Evolutionary conservation across 169 alveolate species (phyloP).

Genomic region (Eimeria maxima): DNA sequence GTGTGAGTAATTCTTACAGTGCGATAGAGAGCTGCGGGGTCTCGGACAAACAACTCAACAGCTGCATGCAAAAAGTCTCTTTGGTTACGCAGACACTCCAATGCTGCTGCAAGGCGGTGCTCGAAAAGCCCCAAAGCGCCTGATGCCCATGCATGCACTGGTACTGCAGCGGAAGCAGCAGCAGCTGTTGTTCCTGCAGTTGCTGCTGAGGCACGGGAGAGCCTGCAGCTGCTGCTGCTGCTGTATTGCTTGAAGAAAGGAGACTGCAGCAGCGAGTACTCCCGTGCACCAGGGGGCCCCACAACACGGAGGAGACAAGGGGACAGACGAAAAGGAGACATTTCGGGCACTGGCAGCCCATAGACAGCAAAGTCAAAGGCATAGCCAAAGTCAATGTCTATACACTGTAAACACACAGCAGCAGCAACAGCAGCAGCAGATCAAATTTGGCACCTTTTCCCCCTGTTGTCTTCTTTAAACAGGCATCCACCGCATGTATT

Average conservation of each 20-base stretch:
- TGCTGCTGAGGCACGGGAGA: background rate
- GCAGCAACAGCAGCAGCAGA: no score
- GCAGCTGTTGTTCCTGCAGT: background rate
- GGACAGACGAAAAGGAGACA: conserved; percentile 98
- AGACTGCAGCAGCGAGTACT: conserved; percentile 21
- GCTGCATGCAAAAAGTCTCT: background rate
- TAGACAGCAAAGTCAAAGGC: conserved; percentile 96
- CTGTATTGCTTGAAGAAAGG: background rate
- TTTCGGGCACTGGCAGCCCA: conserved; percentile 75
- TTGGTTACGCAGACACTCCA: background rate
- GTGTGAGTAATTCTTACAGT: no score
- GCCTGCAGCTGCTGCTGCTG: background rate
- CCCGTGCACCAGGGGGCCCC: conserved; percentile 57
- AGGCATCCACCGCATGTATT: no score
- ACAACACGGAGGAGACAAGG: conserved; percentile 91
- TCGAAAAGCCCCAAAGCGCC: conserved; percentile 4
- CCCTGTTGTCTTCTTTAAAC: no score
- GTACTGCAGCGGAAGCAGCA: background rate
- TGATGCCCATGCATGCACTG: conserved; percentile 27
- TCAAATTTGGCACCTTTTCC: no score
- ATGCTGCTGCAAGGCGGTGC: background rate
- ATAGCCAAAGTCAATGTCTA: conserved; percentile 98
- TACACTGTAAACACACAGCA: conserved; percentile 87
- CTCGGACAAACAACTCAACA: conserved; percentile 10
- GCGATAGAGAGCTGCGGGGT: background rate